Percentiles rank a stretch among this genome's conserved stretches.
Evolutionary conservation across 2,329 filamentous ascomycete species (phyloP).

Genomic region (Claviceps citrina): DNA sequence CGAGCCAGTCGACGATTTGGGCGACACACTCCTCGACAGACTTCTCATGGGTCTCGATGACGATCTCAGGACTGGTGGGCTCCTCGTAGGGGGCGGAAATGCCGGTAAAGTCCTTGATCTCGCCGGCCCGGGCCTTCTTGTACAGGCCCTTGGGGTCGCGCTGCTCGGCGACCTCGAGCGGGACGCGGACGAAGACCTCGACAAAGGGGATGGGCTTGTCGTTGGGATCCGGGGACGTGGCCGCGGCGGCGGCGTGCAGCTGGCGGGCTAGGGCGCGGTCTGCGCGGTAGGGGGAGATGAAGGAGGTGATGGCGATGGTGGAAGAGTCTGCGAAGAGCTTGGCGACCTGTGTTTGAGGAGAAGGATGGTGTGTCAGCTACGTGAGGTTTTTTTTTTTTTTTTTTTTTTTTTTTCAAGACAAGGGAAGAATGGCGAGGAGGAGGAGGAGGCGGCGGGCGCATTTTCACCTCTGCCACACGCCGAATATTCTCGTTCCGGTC

Average conservation of each 20-base stretch:
- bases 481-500: conserved; percentile 97
- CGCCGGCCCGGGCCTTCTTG: conserved; percentile 84
- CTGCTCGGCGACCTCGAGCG: conserved; percentile 81
- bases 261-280: conserved; percentile 72
- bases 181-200: conserved; percentile 86
- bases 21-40: conserved; percentile 78
- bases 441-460: no score
- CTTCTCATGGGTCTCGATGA: conserved; percentile 66
- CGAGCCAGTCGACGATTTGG: conserved; percentile 68
- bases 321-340: conserved; percentile 90
- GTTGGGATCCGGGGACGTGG: conserved; percentile 24
- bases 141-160: conserved; percentile 95
- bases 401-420: background rate
- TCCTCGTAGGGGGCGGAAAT: conserved; percentile 92
- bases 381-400: background rate
- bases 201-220: conserved; percentile 72
- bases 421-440: background rate
- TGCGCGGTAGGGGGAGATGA: conserved; percentile 87
- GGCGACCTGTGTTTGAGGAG: conserved; percentile 44
- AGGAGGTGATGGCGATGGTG: conserved; percentile 80
- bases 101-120: conserved; percentile 96
- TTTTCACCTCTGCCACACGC: conserved; percentile 63
- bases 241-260: conserved; percentile 45
- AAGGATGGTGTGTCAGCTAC: no score
- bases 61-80: conserved; percentile 71